A percentile compares a stretch with the other conserved stretches of the same genome.
phyloP scores from a whole-genome alignment of 1,139 yeast species.

The Debaryomyces coudertii region DNA sequence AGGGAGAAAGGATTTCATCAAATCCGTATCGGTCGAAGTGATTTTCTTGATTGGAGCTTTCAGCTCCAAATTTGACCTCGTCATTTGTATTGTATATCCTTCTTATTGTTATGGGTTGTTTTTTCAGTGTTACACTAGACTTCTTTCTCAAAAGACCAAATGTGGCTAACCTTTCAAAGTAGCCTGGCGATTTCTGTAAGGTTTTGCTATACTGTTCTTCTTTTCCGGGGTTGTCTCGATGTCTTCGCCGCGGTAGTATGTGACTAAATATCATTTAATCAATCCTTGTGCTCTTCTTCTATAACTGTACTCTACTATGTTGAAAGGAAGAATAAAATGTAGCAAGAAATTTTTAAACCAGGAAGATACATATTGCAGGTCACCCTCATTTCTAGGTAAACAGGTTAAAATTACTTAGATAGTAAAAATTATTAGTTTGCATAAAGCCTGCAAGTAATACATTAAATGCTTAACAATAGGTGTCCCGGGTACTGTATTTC shows the following conservation, averaged over 20 bases:
- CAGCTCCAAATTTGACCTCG: background rate
- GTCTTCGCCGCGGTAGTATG: conserved; percentile 3
- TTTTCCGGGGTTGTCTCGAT: background rate
- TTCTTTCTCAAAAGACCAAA: background rate
- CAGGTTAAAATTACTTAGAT: conserved; percentile 1
- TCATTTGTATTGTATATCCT: background rate
- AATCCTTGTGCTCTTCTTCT: background rate
- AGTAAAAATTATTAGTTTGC: conserved; percentile 1
- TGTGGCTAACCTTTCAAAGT: background rate
- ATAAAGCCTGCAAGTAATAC: conserved; percentile 4
- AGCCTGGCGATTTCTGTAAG: background rate
- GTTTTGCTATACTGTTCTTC: background rate
- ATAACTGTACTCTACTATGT: background rate
- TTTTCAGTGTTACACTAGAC: background rate
- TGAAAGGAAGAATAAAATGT: background rate
- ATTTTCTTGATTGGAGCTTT: background rate
- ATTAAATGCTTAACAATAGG: background rate
- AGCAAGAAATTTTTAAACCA: background rate
- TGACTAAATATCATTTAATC: background rate
- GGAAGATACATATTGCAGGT: background rate
- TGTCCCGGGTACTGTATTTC: background rate
- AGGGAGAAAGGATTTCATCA: conserved; percentile 9
- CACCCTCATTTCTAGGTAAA: background rate
- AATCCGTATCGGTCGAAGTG: background rate
- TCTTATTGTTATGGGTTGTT: conserved; percentile 1